Evolutionary conservation across 2,329 filamentous ascomycete species (phyloP), one percentile per base, ranked within the genome.

Genomic region (Fusarium phyllophilum): DNA sequence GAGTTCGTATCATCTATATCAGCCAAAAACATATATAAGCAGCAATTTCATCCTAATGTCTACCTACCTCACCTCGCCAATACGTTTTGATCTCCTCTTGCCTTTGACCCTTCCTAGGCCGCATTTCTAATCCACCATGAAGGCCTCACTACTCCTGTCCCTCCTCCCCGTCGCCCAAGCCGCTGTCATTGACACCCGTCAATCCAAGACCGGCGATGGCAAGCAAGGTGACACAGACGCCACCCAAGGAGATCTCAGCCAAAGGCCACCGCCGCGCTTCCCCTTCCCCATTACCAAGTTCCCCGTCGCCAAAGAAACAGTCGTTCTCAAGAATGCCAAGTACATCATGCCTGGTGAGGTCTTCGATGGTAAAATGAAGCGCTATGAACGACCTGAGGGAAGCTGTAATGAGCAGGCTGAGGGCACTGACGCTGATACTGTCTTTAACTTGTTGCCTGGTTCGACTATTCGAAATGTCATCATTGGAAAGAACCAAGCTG

Each of bases 381-480:
- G 79, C 8, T 85, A 81, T 65, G 82, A 85, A 62, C 82, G 82
- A 17, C 80, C 80, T 2, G 79, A 79, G 45, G 83, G 82, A 29
- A 82, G 81, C 61, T 87, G 86, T 72, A 84, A 80, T 44, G 84
- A 83, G 31, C 84, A 87, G 61, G 79, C 78, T 4, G 85, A 87
- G 75, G 85, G 85, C 26, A 81, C 79, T 1, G 79, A 81, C 42
- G 80, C 79, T 3, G 85, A 85, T 58, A 74, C 83, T 6, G 82
- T 84, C n/a, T 84, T 84, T 62, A 79, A 82, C 55, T 73, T 84
- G 36, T 64, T 81, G 14, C 69, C 82, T 0, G 82, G 82, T 6
- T 78, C 82, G 0, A 83, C 81, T 1, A 79, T 84, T 38, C 75
- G 77, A 36, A 84, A 84, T 55, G 82, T 83, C 6, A 84, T 84